Evolutionary conservation across 352 stramenopile genomes (phyloP), one percentile per base, ranked within the genome.

Genomic region (Globisporangium paddicum): DNA sequence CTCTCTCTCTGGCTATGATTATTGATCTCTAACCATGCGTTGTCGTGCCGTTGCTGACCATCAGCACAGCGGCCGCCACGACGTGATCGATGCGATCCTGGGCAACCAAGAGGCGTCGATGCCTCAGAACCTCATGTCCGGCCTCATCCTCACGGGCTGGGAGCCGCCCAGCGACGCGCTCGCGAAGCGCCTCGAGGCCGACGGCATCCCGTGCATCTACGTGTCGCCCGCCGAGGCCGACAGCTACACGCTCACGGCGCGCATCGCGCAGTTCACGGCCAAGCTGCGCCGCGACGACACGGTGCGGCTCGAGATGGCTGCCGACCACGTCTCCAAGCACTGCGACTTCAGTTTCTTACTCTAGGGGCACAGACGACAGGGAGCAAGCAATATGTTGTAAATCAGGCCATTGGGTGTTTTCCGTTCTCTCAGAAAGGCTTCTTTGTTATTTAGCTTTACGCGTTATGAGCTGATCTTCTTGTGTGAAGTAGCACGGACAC

Each of bases 191-290:
- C 73, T 95, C 26, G 78, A 95, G n/a, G 72, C 72, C 11, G 82
- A 89, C 68, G 90, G 86, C 58, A 95, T 93, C 57, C 85, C 85
- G 49, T 95, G 85, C 68, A 95, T 95, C 55, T 95, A 95, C 64
- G 82, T 93, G 30, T 83, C 85, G 16, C 85, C 85, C 3, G 74
- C 87, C 50, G 87, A 86, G 61, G 84, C 82, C 40, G 85, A 95
- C 68, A 95, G 85, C 78, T 95, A 93, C 75, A 92, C 81, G 45
- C 75, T 95, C 40, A 93, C 82, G 47, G 83, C 85, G 30, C 77
- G 74, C n/a, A 67, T 95, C 50, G 67, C 85, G 16, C 70, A 82
- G 48, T 95, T 95, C 67, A 93, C 82, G 45, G 85, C 85, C 58
- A 95, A 95, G 62, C 71, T 93, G 28, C 83, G 82, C 55, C 77